phyloP scores from a whole-genome alignment of 176 grass and related monocot species.

The Stipa capillata region DNA sequence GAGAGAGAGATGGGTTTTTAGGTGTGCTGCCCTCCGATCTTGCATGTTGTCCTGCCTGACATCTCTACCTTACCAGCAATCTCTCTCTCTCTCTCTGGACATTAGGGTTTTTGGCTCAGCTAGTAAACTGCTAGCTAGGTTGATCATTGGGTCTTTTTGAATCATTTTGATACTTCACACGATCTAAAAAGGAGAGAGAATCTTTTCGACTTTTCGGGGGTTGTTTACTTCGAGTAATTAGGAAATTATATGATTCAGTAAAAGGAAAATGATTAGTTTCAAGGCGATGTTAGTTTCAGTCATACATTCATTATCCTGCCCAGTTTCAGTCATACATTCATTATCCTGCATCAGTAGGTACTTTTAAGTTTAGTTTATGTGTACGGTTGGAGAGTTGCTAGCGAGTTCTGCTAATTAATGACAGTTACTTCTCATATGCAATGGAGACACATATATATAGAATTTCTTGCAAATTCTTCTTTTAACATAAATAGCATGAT shows the following conservation, averaged over 20 bases:
- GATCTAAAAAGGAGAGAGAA: no score
- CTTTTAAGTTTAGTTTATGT: neutral
- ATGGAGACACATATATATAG: neutral
- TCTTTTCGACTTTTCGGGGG: no score
- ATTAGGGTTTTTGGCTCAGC: neutral
- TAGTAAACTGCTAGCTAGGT: no score
- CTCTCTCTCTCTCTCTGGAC: neutral
- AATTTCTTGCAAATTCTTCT: no score
- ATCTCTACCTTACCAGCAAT: neutral
- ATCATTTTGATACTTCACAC: no score
- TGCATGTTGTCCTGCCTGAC: conserved; percentile 23
- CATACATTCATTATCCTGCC: no score
- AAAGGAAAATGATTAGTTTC: no score
- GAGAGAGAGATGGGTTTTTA: conserved; percentile 2
- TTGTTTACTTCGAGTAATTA: neutral
- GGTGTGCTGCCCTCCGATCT: conserved; percentile 28
- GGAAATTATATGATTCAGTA: neutral
- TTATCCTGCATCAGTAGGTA: neutral
- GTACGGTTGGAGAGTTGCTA: neutral
- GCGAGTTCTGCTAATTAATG: neutral
- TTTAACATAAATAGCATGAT: neutral
- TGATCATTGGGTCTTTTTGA: no score
- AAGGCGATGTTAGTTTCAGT: no score
- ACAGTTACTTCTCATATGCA: neutral
- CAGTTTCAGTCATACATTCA: no score